These are phyloP conservation scores for Aspergillus sp. DNA, from an alignment of 2,329 filamentous ascomycete species.

Conservation along the genomic window DNA sequence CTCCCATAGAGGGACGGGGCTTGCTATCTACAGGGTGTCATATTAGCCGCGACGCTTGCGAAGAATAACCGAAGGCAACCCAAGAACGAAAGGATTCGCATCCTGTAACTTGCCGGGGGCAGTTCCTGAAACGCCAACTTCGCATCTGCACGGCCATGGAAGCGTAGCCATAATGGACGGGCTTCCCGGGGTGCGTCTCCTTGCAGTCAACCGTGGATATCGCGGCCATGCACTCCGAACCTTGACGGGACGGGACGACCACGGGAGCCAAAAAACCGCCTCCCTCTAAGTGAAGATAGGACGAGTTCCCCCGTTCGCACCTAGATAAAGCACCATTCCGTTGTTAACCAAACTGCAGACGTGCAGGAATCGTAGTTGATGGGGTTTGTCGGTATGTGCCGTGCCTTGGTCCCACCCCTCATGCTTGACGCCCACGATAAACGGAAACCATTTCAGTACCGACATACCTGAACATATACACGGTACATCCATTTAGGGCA, in stretches of 20 bases:
- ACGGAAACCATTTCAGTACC: not conserved
- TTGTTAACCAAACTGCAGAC: not conserved
- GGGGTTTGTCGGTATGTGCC: not conserved
- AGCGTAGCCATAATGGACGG: not conserved
- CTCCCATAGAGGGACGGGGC: not conserved
- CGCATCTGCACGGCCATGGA: not conserved
- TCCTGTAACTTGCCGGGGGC: not conserved
- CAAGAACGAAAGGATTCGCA: not conserved
- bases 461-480: not conserved
- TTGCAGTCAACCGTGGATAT: constrained; percentile 33
- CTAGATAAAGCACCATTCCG: not conserved
- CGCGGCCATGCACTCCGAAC: constrained; percentile 32
- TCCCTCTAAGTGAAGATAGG: not conserved
- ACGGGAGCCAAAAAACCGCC: constrained; percentile 16
- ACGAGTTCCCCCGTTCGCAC: not conserved
- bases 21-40: not conserved
- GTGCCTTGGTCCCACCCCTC: not conserved
- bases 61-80: not conserved
- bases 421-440: not conserved
- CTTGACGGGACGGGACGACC: constrained; percentile 40
- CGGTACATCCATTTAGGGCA: too few species aligned
- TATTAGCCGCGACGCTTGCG: not conserved
- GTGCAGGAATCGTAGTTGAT: not conserved
- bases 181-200: constrained; percentile 9
- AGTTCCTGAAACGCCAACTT: not conserved